Evolutionary conservation across 1,139 yeast species (phyloP).

Genomic region (Saccharomycopsis hybrid): DNA sequence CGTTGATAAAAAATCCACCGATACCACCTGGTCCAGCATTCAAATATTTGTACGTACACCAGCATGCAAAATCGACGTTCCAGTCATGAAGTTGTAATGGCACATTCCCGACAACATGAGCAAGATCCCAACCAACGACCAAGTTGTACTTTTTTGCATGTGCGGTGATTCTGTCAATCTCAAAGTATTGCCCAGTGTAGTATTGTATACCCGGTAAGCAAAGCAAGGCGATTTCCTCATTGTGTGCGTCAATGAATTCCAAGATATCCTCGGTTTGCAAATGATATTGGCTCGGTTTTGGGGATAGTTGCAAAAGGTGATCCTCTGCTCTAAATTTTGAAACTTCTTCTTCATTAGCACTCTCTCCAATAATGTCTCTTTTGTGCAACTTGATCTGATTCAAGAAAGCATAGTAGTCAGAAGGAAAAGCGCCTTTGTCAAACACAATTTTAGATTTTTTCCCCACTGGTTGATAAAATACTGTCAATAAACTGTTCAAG

Average conservation of each 20-base stretch:
- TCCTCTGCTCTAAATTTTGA: slow-evolving; percentile 35
- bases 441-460: slow-evolving; percentile 63
- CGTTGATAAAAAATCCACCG: slow-evolving; percentile 76
- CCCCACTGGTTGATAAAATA: slow-evolving; percentile 67
- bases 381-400: slow-evolving; percentile 60
- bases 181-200: slow-evolving; percentile 85
- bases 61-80: slow-evolving; percentile 88
- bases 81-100: slow-evolving; percentile 73
- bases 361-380: slow-evolving; percentile 24
- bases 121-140: slow-evolving; percentile 89
- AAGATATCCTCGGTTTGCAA: slow-evolving; percentile 61
- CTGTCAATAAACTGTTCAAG: slow-evolving; percentile 63
- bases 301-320: slow-evolving; percentile 58
- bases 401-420: slow-evolving; percentile 81
- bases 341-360: background rate
- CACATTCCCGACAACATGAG: slow-evolving; percentile 91
- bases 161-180: slow-evolving; percentile 59
- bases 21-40: slow-evolving; percentile 93
- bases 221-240: slow-evolving; percentile 64
- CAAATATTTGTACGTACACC: slow-evolving; percentile 90
- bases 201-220: slow-evolving; percentile 87
- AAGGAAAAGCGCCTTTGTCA: slow-evolving; percentile 80
- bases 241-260: slow-evolving; percentile 45
- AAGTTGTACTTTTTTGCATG: slow-evolving; percentile 46
- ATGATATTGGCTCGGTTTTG: slow-evolving; percentile 48